Base-by-base conservation (phyloP, 2,329 filamentous ascomycete genomes). In the Aspergillus jensenii region DNA sequence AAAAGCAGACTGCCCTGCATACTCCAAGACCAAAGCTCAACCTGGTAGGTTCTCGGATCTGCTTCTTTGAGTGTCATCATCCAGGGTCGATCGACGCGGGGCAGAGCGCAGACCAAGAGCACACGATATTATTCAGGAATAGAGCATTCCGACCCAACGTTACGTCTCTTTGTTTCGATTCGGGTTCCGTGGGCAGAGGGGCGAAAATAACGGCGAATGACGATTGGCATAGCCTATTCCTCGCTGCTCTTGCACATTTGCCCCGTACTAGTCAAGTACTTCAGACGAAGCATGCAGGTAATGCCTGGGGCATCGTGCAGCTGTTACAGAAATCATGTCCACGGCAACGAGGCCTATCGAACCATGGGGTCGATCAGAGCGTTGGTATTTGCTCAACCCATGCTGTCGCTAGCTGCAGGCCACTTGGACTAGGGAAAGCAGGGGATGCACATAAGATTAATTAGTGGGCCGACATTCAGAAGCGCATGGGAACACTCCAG, bases 341-440 rank as follows among this genome's bases (percentile, higher is more conserved):
- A 58, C 51, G 47, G 33, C 50, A 54, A 53, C 8, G 43, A 53
- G 51, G 51, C 25, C 31, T 25, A 41, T 40, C 44, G 51, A 58
- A 58, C 56, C 56, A 58, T 58, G 56, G 51, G 56, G 51, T 50
- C 51, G 56, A 58, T 58, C 51, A 55, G 56, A 55, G 56, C 56
- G 46, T 55, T 55, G 51, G 51, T 51, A 55, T 58, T 31, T 58
- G 56, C 56, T 58, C 51, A 50, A 37, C 40, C 48, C 31, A 55
- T 58, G 51, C 56, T 55, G 46, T 55, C 6, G 46, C 51, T 58
- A 55, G 56, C 46, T 58, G 56, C 56, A 58, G 56, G 45, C 12
- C 31, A 40, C 19, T 47, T 33, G 46, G 47, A 48, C 56, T 58
- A 54, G 51, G 35, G 31, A 33, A 48, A 58, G 47, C 56, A 58